Conservation (phyloP, 139 green algal genomes). For the Chlorella sp. region DNA sequence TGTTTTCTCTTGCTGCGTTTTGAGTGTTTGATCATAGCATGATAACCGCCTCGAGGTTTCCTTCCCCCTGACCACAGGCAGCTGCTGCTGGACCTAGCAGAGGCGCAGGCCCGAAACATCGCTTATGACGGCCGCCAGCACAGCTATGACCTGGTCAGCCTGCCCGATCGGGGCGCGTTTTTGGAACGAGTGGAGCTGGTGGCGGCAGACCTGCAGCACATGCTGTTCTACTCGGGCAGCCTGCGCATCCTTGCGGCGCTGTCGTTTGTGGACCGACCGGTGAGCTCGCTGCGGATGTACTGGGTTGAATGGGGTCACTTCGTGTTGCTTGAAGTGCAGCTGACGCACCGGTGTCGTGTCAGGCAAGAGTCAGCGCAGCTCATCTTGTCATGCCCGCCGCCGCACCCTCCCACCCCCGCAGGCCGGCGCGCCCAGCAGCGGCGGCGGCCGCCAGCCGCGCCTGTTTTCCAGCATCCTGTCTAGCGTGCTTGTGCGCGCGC, state of each 20-base stretch:
- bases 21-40: too few relatives aligned
- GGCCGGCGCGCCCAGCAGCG: background rate
- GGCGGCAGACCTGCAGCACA: background rate
- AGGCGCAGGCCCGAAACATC: background rate
- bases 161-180: background rate
- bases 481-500: background rate
- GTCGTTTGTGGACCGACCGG: background rate
- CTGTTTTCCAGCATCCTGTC: background rate
- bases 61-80: background rate
- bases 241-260: background rate
- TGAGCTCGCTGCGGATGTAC: background rate
- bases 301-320: too few relatives aligned
- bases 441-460: background rate
- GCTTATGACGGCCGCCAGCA: background rate
- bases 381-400: background rate
- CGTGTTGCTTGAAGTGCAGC: background rate
- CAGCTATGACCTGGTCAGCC: background rate
- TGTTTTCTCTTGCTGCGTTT: too few relatives aligned
- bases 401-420: background rate
- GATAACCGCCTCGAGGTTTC: too few relatives aligned
- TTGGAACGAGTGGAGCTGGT: background rate
- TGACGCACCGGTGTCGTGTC: background rate
- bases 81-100: background rate
- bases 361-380: too few relatives aligned
- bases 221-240: background rate